Evolutionary conservation across 108 stramenopile species (phyloP).

Genomic region (Asterionellopsis glacialis): DNA sequence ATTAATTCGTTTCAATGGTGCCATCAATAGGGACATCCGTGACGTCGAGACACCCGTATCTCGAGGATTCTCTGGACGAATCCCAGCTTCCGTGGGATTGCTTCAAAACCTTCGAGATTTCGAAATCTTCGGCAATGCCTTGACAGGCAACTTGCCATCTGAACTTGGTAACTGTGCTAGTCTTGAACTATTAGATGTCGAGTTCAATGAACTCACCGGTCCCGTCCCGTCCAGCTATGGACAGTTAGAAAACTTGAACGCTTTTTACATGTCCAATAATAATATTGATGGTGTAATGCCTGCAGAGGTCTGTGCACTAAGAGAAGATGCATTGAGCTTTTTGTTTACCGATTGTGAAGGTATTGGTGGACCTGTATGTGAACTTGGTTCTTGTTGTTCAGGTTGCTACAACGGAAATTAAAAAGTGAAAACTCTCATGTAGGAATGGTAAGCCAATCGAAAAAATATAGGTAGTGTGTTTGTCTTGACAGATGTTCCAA

Average conservation of each 20-base stretch:
- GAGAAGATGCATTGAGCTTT: no score
- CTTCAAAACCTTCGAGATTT: not conserved
- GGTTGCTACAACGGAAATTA: no score
- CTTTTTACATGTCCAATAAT: constrained; percentile 33
- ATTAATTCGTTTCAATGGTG: not conserved
- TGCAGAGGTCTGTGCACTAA: constrained; percentile 17
- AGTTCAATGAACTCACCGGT: constrained; percentile 28
- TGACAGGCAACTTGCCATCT: constrained; percentile 16
- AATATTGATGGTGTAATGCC: constrained; percentile 40
- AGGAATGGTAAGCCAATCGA: no score
- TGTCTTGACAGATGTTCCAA: no score
- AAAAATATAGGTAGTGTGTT: no score
- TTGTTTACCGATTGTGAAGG: no score
- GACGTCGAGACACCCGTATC: no score
- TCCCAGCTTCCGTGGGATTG: no score
- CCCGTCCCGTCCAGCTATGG: constrained; percentile 29
- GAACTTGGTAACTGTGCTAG: constrained; percentile 33
- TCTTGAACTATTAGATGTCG: constrained; percentile 32
- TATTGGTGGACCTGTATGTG: no score
- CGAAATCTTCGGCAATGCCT: not conserved
- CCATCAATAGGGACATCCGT: constrained; percentile 1
- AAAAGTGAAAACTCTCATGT: no score
- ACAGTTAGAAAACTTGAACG: constrained; percentile 12
- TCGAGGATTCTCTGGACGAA: no score
- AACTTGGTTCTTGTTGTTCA: no score